These are phyloP conservation scores for Hypericum androsaemum DNA, from an alignment of 345 rosid genomes.

Conservation along the genomic window DNA sequence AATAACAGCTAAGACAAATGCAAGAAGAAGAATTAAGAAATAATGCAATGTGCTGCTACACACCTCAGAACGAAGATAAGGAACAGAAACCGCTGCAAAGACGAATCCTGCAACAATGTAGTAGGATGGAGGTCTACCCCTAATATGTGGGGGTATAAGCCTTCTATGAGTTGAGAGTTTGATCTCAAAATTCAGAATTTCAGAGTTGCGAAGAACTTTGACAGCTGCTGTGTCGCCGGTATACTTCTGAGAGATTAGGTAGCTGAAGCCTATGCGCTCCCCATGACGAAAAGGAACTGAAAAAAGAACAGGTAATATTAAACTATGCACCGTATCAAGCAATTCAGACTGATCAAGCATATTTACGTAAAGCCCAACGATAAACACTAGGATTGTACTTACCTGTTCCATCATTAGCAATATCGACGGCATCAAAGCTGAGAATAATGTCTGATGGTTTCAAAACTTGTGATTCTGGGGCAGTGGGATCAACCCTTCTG, in stretches of 20 bases:
- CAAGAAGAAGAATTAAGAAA: not conserved
- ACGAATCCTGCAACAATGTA: conserved; percentile 90
- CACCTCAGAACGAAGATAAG: conserved; percentile 93
- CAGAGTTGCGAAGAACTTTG: conserved; percentile 64
- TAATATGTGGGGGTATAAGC: conserved; percentile 77
- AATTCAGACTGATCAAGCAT: too few relatives aligned
- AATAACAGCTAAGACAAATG: too few relatives aligned
- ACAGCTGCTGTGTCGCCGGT: conserved; percentile 75
- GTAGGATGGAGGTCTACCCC: conserved; percentile 76
- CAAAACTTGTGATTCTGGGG: conserved; percentile 71
- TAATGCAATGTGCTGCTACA: not conserved
- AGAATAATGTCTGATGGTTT: conserved; percentile 80
- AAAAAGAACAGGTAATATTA: conserved; percentile 11
- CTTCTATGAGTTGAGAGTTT: conserved; percentile 79
- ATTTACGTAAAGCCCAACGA: not conserved
- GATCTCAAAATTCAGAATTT: conserved; percentile 55
- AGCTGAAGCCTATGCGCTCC: conserved; percentile 89
- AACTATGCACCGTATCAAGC: not conserved
- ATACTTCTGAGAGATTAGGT: conserved; percentile 85
- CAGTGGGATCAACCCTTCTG: conserved; percentile 88
- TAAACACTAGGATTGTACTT: conserved; percentile 6
- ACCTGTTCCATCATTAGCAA: conserved; percentile 98
- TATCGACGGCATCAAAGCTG: conserved; percentile 73
- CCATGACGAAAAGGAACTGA: conserved; percentile 94
- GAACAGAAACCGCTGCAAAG: conserved; percentile 74